phyloP scores from a whole-genome alignment of 2,329 filamentous ascomycete species.

The Fusarium hainanense region DNA sequence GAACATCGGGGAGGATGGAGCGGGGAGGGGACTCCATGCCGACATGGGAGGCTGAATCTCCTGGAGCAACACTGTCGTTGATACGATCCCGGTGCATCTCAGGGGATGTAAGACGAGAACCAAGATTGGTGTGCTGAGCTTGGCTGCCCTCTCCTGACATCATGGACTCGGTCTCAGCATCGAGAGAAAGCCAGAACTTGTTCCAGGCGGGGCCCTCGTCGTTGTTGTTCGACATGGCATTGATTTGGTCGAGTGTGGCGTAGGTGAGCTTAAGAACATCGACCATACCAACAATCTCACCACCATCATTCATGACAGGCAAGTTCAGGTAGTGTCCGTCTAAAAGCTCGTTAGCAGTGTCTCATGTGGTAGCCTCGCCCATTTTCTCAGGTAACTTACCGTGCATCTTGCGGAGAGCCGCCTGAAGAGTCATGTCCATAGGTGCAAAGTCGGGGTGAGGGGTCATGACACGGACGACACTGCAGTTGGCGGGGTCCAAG shows the following conservation, averaged over 20 bases:
- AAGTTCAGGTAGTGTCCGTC: constrained; percentile 98
- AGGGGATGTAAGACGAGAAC: constrained; percentile 82
- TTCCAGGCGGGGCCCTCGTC: constrained; percentile 99
- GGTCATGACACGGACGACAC: constrained; percentile 98
- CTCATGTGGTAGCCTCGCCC: background rate
- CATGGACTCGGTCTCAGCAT: constrained; percentile 95
- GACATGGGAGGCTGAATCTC: constrained; percentile 93
- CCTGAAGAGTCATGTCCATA: constrained; percentile 99
- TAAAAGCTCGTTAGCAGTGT: constrained; percentile 52
- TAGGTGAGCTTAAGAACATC: constrained; percentile 98
- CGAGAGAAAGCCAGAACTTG: constrained; percentile 98
- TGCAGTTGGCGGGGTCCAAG: constrained; percentile 92
- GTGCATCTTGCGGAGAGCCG: constrained; percentile 98
- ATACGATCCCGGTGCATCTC: constrained; percentile 78
- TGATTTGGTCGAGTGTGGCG: constrained; percentile 96
- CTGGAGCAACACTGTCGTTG: constrained; percentile 85
- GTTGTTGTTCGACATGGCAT: constrained; percentile 83
- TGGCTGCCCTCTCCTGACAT: constrained; percentile 90
- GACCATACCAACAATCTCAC: constrained; percentile 99
- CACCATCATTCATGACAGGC: constrained; percentile 96
- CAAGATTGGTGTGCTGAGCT: constrained; percentile 72
- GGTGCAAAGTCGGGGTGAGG: constrained; percentile 98
- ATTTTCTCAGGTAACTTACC: constrained; percentile 66
- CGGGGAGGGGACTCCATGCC: constrained; percentile 82
- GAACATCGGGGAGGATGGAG: constrained; percentile 65